These are phyloP conservation scores for Kodamaea leandrae DNA, from an alignment of 805 yeast species.

Conservation along the genomic window DNA sequence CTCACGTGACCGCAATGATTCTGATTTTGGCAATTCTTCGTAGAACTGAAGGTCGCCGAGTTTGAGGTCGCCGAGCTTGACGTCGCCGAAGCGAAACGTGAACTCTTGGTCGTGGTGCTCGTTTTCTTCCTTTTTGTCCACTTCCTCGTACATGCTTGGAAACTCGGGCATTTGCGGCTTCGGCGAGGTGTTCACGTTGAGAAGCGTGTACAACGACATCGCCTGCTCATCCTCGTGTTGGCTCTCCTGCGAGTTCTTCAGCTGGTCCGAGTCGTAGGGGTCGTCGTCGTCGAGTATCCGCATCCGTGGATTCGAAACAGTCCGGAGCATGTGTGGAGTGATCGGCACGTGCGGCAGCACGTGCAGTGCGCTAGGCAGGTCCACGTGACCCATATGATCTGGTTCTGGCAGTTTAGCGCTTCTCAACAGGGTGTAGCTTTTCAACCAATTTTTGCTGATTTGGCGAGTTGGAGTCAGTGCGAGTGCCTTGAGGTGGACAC, in stretches of 20 bases:
- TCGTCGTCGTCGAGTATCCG: slow-evolving; percentile 3
- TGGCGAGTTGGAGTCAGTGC: slow-evolving; percentile 2
- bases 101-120: not conserved
- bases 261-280: slow-evolving; percentile 6
- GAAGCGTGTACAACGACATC: slow-evolving; percentile 62
- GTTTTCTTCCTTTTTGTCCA: not conserved
- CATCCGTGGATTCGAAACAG: slow-evolving; percentile 1
- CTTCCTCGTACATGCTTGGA: slow-evolving; percentile 31
- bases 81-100: not conserved
- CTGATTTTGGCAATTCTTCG: slow-evolving; percentile 28
- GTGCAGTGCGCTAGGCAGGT: not conserved
- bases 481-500: slow-evolving; percentile 18
- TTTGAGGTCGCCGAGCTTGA: slow-evolving; percentile 1
- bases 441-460: no score
- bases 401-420: slow-evolving; percentile 1
- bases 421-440: slow-evolving; percentile 27
- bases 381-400: not conserved
- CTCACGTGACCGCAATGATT: slow-evolving; percentile 47
- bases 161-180: slow-evolving; percentile 33
- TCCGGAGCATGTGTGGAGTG: not conserved
- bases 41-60: not conserved
- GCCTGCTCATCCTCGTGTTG: slow-evolving; percentile 64
- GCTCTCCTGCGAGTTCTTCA: slow-evolving; percentile 29
- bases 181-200: slow-evolving; percentile 26
- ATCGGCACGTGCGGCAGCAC: not conserved